Base-by-base conservation (phyloP, 1,284 basidiomycete genomes). In the Ceratobasidium sp. region DNA sequence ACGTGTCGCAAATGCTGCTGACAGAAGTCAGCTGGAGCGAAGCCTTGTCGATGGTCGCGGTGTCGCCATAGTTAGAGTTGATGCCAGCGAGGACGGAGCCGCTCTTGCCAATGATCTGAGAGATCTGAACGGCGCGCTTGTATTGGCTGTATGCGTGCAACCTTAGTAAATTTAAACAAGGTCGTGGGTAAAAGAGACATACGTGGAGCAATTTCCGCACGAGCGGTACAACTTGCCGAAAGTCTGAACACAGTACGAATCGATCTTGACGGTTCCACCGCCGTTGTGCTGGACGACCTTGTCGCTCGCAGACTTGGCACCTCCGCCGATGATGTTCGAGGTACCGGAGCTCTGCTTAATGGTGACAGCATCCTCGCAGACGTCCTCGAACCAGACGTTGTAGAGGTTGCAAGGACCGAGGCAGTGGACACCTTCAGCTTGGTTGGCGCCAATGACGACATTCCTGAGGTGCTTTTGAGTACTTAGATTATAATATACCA, bases 351-450 rank as follows among this genome's bases (percentile, higher is more conserved):
- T 77, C 23, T 77, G 76, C 41, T 77, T 77, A 52, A 77, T 54
- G n/a, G 76, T 77, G 55, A 86, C 84, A 48, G 86, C 85, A 79
- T 87, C 86, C 80, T 87, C 86, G 78, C 85, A 86, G 30, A 87
- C 86, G 79, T 87, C 86, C 76, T 87, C 86, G 27, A 30, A 30
- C 27, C 27, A 30, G 27, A 30, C 27, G 27, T 30, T 30, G 27
- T 30, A 30, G 27, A 30, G 27, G 27, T 30, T 30, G 27, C 27
- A 30, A 30, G 27, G 27, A 30, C 27, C 27, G 27, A 30, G 27
- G 27, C 27, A 30, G 27, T 30, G 27, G 27, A 30, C 27, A 30
- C 27, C 27, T 30, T 30, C 27, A 52, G 85, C 81, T 70, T 86
- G 85, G 80, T 85, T 84, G 35, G 84, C 81, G 18, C 86, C 86